phyloP scores from a whole-genome alignment of 305 asterid genomes.

The Fraxinus angustifolia region DNA sequence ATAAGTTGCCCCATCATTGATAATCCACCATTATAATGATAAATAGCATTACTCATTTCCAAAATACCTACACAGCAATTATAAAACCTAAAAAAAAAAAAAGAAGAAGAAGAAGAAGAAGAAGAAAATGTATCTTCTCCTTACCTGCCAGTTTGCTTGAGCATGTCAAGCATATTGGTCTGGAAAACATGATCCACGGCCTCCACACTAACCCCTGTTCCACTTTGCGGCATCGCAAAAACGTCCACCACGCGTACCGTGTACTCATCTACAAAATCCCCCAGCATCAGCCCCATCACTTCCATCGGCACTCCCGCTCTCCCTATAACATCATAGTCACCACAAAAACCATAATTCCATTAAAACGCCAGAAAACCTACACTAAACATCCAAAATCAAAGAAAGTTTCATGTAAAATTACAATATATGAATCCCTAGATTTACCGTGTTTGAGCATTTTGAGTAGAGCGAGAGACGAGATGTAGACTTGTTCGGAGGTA shows the following conservation, averaged over 20 bases:
- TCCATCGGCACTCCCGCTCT: slow-evolving; percentile 99
- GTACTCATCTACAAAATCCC: slow-evolving; percentile 96
- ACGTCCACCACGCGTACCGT: slow-evolving; percentile 95
- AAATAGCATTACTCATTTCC: background rate
- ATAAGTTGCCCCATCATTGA: too few species aligned
- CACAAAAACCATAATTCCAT: slow-evolving; percentile 22
- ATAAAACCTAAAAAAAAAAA: background rate
- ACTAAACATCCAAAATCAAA: background rate
- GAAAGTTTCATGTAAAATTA: background rate
- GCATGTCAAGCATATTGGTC: slow-evolving; percentile 98
- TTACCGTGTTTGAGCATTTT: slow-evolving; percentile 98
- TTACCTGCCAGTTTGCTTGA: slow-evolving; percentile 95
- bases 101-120: too few species aligned
- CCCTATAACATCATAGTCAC: slow-evolving; percentile 35
- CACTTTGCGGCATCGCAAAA: slow-evolving; percentile 98
- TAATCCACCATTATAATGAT: too few species aligned
- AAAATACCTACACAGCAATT: background rate
- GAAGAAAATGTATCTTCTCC: background rate
- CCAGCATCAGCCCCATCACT: slow-evolving; percentile 97
- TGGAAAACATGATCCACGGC: slow-evolving; percentile 97
- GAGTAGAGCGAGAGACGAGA: slow-evolving; percentile 88
- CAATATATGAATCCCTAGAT: slow-evolving; percentile 40
- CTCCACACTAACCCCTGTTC: slow-evolving; percentile 96
- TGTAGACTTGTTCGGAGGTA: slow-evolving; percentile 94
- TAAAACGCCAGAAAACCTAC: background rate